phyloP scores from a whole-genome alignment of 306 rosid species.

The Lupinus albus region DNA sequence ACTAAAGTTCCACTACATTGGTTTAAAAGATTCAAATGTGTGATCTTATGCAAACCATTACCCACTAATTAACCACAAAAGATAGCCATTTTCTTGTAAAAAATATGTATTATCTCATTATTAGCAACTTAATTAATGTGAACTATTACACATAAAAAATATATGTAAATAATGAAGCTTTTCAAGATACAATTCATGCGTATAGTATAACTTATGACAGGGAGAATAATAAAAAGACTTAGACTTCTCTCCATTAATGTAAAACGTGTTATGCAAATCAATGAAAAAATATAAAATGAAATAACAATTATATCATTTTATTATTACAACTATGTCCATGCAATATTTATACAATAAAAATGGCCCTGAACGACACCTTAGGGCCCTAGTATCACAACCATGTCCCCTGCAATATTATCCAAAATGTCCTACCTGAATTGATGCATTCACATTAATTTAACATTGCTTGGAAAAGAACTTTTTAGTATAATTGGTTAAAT shows the following conservation, averaged over 20 bases:
- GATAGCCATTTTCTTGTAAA: neutral
- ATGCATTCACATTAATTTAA: slow-evolving; percentile 39
- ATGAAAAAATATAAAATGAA: too few relatives aligned
- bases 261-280: too few relatives aligned
- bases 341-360: too few relatives aligned
- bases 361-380: slow-evolving; percentile 26
- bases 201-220: slow-evolving; percentile 7
- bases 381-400: slow-evolving; percentile 49
- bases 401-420: slow-evolving; percentile 49
- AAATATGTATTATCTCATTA: neutral
- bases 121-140: neutral
- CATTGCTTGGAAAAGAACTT: slow-evolving; percentile 20
- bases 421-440: slow-evolving; percentile 52
- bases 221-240: slow-evolving; percentile 26
- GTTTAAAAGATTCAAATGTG: neutral
- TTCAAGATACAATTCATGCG: slow-evolving; percentile 8
- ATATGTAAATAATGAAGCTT: slow-evolving; percentile 5
- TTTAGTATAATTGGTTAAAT: too few relatives aligned
- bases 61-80: slow-evolving; percentile 36
- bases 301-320: too few relatives aligned
- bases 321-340: too few relatives aligned
- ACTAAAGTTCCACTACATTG: slow-evolving; percentile 43
- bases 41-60: slow-evolving; percentile 30
- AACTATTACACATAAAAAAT: neutral
- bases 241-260: too few relatives aligned